A percentile compares a stretch with the other conserved stretches of the same genome.
Conservation (phyloP, 306 rosid species). For the Pyrus communis region DNA sequence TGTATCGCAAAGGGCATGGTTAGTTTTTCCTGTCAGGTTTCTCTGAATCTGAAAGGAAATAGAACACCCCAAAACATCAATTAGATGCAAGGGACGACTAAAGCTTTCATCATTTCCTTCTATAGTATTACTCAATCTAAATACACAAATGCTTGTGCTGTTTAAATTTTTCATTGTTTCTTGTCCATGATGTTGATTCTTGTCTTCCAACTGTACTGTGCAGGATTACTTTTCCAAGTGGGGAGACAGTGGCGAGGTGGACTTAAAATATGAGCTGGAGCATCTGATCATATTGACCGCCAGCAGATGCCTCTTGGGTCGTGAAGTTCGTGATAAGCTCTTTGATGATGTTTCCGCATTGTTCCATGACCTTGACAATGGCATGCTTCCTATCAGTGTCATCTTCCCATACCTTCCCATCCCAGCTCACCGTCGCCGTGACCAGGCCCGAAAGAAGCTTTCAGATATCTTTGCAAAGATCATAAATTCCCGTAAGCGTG, state of each 20-base stretch:
- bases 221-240: constrained; percentile 97
- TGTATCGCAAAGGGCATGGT: too few species aligned
- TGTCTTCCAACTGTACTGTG: constrained; percentile 5
- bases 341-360: constrained; percentile 87
- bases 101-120: background rate
- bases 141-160: background rate
- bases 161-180: too few species aligned
- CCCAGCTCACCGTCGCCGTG: constrained; percentile 90
- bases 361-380: constrained; percentile 93
- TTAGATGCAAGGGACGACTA: background rate
- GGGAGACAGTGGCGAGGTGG: constrained; percentile 93
- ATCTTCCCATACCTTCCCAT: constrained; percentile 86
- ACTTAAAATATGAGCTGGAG: constrained; percentile 91
- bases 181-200: background rate
- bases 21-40: background rate
- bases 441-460: constrained; percentile 74
- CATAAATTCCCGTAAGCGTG: constrained; percentile 58
- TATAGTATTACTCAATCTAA: background rate
- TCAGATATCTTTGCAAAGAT: constrained; percentile 62
- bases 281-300: constrained; percentile 91
- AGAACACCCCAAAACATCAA: background rate
- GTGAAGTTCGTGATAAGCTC: constrained; percentile 91
- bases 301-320: constrained; percentile 89
- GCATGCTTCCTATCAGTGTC: constrained; percentile 83
- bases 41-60: background rate